Percentiles rank a stretch among this genome's conserved stretches.
Conservation (phyloP, 2,329 filamentous ascomycete genomes). For the Diaporthe australafricana region DNA sequence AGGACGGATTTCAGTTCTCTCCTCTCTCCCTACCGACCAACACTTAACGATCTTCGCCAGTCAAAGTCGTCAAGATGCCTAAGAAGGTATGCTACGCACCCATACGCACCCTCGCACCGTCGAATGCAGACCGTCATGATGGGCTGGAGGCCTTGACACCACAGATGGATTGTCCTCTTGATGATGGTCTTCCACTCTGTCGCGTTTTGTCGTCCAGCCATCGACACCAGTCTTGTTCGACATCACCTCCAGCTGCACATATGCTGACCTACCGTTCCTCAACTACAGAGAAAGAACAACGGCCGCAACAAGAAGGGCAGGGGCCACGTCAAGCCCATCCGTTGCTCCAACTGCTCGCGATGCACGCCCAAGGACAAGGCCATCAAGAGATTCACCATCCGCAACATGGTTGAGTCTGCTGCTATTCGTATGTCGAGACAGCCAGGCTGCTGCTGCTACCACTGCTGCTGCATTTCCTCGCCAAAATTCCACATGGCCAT, state of each 20-base stretch:
- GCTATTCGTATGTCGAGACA: constrained; percentile 87
- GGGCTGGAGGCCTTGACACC: neutral
- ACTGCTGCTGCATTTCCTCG: constrained; percentile 1
- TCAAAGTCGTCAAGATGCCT: constrained; percentile 71
- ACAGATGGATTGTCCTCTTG: neutral
- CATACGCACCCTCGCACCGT: neutral
- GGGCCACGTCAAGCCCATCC: constrained; percentile 99
- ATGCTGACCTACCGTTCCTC: constrained; percentile 8
- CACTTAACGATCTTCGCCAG: constrained; percentile 51
- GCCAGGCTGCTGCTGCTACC: neutral
- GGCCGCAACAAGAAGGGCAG: constrained; percentile 99
- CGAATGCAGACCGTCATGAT: neutral
- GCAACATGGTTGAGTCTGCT: constrained; percentile 99
- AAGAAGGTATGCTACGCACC: constrained; percentile 68
- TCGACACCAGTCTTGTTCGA: neutral
- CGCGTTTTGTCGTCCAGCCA: neutral
- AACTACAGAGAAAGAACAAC: constrained; percentile 59
- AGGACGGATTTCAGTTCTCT: neutral
- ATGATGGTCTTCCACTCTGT: neutral
- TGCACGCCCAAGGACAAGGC: constrained; percentile 99
- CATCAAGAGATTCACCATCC: constrained; percentile 99
- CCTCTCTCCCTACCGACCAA: constrained; percentile 28
- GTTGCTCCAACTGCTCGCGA: constrained; percentile 78
- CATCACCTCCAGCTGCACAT: neutral
- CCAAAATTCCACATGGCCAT: neutral